Base-by-base conservation (phyloP, 2,329 filamentous ascomycete species). In the Apiospora arundinis region DNA sequence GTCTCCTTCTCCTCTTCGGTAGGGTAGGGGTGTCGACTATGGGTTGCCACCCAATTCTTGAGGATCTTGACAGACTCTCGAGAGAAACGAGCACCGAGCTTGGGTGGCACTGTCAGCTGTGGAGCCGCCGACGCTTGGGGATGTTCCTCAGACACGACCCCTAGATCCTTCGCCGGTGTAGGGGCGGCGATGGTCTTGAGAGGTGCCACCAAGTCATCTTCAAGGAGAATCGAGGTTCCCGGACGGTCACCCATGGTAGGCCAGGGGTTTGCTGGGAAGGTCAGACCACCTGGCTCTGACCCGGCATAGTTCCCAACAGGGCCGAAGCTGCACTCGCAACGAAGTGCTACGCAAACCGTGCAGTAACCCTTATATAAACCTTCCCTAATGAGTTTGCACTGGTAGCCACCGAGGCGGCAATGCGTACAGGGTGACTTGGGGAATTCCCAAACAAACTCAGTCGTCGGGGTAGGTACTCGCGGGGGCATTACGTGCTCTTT, bases 1-100 rank as follows among this genome's bases (percentile, higher is more conserved):
- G 90, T 88, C 75, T 95, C 92, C 78, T 95, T 97, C 79, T 97
- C 93, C 72, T 94, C 91, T 60, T 97, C 94, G 45, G 90, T 95
- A 6, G 95, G 95, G 79, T 97, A 98, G 0, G 95, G 95, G 76
- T 97, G 93, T 69, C 92, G 88, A 77, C 89, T 89, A 79, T 97
- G 94, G 8, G 90, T 91, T 0, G 92, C 89, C 44, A 97, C 87
- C 95, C 95, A 98, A 76, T 92, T 91, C 82, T 95, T 95, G 68
- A 98, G 83, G 52, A 94, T 89, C 76, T 92, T 92, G 73, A 96
- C 89, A 0, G 94, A 93, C 75, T 95, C 91, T 74, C 93, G 86
- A 5, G 94, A 94, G 81, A 98, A 95, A 37, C 44, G 40, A 3
- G 65, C 40, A 18, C 94, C 89, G 68, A 92, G 90, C 69, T 90